phyloP scores from a whole-genome alignment of 2,329 filamentous ascomycete genomes.

The Colletotrichum spaethianum region DNA sequence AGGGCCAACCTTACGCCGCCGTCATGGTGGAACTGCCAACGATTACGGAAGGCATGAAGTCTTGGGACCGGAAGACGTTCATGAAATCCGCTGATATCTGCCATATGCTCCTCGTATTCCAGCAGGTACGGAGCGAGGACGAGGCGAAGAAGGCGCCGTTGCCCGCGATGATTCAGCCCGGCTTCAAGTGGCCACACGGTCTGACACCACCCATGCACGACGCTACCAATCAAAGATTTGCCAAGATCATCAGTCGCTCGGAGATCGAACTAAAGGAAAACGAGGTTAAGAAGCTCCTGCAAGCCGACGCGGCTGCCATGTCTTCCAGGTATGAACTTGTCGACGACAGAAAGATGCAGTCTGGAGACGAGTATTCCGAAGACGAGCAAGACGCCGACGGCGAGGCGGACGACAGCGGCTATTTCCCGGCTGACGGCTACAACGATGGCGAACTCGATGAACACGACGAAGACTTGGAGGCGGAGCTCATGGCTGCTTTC shows the following conservation, averaged over 20 bases:
- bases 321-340: constrained; percentile 76
- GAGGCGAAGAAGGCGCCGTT: constrained; percentile 77
- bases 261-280: constrained; percentile 89
- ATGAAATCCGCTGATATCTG: constrained; percentile 92
- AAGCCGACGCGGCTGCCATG: constrained; percentile 74
- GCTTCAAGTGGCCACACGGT: constrained; percentile 85
- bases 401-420: constrained; percentile 61
- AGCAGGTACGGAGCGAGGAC: constrained; percentile 74
- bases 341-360: constrained; percentile 60
- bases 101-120: constrained; percentile 88
- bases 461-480: constrained; percentile 65
- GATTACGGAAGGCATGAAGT: constrained; percentile 92
- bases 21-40: constrained; percentile 87
- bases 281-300: constrained; percentile 81
- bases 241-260: constrained; percentile 85
- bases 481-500: constrained; percentile 69
- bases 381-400: constrained; percentile 68
- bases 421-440: constrained; percentile 52
- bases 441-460: constrained; percentile 52
- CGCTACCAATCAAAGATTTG: constrained; percentile 85
- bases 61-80: constrained; percentile 89
- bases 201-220: constrained; percentile 91
- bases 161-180: constrained; percentile 78
- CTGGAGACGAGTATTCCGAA: constrained; percentile 69
- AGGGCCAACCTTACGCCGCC: constrained; percentile 80